A percentile compares a stretch with the other conserved stretches of the same genome.
phyloP scores from a whole-genome alignment of 768 basidiomycete species.

The Clitopilus hobsonii region DNA sequence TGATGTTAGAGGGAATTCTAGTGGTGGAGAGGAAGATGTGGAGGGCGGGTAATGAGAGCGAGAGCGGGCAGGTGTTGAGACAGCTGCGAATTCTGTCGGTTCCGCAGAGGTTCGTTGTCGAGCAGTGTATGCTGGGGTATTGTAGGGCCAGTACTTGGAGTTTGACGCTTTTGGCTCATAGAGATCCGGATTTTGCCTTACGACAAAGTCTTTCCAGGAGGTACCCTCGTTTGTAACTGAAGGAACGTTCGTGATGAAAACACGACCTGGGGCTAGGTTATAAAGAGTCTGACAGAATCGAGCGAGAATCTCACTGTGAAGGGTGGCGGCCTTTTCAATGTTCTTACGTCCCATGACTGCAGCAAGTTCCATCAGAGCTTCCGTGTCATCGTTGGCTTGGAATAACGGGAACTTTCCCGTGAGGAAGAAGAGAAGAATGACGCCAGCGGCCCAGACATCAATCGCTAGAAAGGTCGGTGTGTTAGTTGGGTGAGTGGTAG shows the following conservation, averaged over 20 bases:
- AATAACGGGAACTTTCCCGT: conserved; percentile 91
- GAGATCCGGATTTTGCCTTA: conserved; percentile 70
- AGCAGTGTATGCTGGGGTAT: conserved; percentile 18
- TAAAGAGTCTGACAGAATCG: not conserved
- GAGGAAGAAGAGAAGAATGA: conserved; percentile 89
- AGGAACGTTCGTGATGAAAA: conserved; percentile 88
- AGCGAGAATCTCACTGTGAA: conserved; percentile 69
- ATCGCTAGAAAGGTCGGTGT: conserved; percentile 56
- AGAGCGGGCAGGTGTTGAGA: conserved; percentile 17
- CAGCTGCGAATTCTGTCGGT: conserved; percentile 18
- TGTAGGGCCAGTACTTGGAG: conserved; percentile 53
- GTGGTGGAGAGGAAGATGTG: conserved; percentile 1
- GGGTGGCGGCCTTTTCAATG: conserved; percentile 80
- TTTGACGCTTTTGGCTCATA: conserved; percentile 47
- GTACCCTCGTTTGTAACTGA: conserved; percentile 62
- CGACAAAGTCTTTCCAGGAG: conserved; percentile 71
- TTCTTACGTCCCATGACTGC: conserved; percentile 75
- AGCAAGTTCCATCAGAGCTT: conserved; percentile 94
- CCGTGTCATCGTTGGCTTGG: conserved; percentile 89
- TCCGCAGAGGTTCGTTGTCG: conserved; percentile 16
- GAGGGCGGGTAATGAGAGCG: conserved; percentile 9
- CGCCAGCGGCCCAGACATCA: conserved; percentile 94
- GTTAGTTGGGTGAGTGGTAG: not conserved
- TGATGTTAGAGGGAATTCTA: conserved; percentile 6
- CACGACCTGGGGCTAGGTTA: conserved; percentile 56